These are phyloP conservation scores for Rhodomyrtus psidioides DNA, from an alignment of 441 rosid genomes.

Conservation along the genomic window DNA sequence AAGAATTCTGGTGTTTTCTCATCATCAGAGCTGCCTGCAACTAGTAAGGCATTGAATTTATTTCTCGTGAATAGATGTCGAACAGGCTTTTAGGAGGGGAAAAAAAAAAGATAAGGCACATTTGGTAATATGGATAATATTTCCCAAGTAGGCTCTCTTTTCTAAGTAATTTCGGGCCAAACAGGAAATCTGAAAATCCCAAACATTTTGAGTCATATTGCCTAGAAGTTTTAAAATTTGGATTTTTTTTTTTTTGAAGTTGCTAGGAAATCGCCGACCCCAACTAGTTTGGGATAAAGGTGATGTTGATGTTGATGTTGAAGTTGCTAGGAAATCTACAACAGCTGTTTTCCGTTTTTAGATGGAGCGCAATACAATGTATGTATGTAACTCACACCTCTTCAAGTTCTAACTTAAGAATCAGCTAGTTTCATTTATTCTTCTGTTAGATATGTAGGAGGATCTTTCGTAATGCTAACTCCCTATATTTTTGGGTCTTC, in stretches of 20 bases:
- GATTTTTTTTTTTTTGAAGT: too few relatives aligned
- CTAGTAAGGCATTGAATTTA: too few relatives aligned
- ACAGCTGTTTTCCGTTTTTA: neutral
- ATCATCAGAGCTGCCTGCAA: too few relatives aligned
- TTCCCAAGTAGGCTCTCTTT: too few relatives aligned
- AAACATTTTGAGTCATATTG: neutral
- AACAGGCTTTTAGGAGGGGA: too few relatives aligned
- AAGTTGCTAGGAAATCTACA: neutral
- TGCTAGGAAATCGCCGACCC: too few relatives aligned
- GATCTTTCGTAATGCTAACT: neutral
- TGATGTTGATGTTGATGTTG: too few relatives aligned
- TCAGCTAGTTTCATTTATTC: neutral
- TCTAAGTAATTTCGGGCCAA: neutral
- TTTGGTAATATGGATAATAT: too few relatives aligned
- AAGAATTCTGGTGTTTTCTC: too few relatives aligned
- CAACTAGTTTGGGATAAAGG: too few relatives aligned
- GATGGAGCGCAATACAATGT: neutral
- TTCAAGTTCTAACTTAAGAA: neutral
- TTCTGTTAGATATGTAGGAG: neutral
- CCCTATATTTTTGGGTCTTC: neutral
- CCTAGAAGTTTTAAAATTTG: neutral
- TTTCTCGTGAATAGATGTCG: too few relatives aligned
- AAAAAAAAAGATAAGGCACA: too few relatives aligned
- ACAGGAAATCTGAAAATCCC: neutral
- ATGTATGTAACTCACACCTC: neutral